Base-by-base conservation (phyloP, 2,329 filamentous ascomycete genomes). In the Hypoxylon sp. region DNA sequence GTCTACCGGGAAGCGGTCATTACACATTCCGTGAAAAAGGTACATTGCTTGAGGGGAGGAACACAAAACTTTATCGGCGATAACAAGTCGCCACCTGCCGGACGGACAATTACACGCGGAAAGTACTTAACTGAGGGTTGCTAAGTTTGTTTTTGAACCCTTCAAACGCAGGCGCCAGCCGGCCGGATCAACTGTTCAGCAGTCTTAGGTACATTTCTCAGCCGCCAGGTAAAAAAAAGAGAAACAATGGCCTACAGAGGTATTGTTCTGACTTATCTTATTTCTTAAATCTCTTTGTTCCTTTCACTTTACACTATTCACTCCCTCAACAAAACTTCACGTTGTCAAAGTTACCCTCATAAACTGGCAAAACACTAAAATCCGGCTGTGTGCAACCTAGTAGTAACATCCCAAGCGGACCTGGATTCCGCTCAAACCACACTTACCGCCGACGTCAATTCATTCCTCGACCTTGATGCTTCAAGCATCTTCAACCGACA, bases 231-330 rank as follows among this genome's bases (percentile, higher is more conserved):
- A 55, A 55, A 49, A 51, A 58, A 38, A 55, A 48, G 57, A 49
- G 41, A 36, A 65, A 62, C 49, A 55, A 68, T 68, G 65, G 65
- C 62, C 17, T 61, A 59, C 57, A 67, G 63, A 69, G 64, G 67
- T 69, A 63, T 60, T 56, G 14, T 58, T 14, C 49, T 21, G 49
- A 51, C 58, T 53, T 66, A 21, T 2, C n/a, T n/a, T n/a, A 7
- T 38, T 58, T 38, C 34, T 51, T 34, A 49, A 30, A 14, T 49
- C 21, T 14, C 45, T 51, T 51, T 51, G n/a, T 19, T 51, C n/a
- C 13, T 13, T 52, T n/a, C 28, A 23, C 14, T 49, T 23, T 45
- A 21, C 34, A 50, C 21, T 34, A 21, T 50, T 36, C 41, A 14
- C 32, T 43, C 49, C 50, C 23, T 56, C 45, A 50, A 51, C 30